phyloP scores from a whole-genome alignment of 2,329 filamentous ascomycete genomes.

The Lachnellula suecica region DNA sequence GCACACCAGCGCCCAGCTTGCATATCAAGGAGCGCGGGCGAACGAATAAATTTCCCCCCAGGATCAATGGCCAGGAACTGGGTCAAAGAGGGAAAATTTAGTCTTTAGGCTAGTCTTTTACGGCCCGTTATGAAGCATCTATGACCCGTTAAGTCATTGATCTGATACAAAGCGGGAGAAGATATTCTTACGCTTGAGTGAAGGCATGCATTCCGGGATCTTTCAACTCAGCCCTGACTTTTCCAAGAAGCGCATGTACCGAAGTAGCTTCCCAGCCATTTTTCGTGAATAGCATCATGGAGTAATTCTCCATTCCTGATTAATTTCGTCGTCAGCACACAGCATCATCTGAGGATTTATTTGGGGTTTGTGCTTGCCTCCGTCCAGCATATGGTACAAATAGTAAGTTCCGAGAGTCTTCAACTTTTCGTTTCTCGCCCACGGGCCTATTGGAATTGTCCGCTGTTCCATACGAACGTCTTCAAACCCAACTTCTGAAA shows the following conservation, averaged over 20 bases:
- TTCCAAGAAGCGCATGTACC: slow-evolving; percentile 18
- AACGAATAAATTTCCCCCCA: too few relatives aligned
- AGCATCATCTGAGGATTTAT: not conserved
- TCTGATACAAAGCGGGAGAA: too few relatives aligned
- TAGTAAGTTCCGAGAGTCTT: slow-evolving; percentile 31
- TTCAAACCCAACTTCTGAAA: slow-evolving; percentile 39
- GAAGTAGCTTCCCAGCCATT: slow-evolving; percentile 19
- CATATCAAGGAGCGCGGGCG: too few relatives aligned
- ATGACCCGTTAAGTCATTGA: too few relatives aligned
- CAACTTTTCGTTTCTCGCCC: slow-evolving; percentile 31
- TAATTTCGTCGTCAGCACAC: not conserved
- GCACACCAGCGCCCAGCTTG: too few relatives aligned
- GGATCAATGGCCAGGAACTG: too few relatives aligned
- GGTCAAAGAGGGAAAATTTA: too few relatives aligned
- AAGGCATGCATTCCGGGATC: slow-evolving; percentile 21
- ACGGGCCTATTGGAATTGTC: slow-evolving; percentile 27
- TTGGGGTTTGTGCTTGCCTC: not conserved
- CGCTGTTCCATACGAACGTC: slow-evolving; percentile 32
- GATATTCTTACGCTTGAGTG: slow-evolving; percentile 16
- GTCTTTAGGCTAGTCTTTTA: too few relatives aligned
- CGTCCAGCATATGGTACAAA: slow-evolving; percentile 20
- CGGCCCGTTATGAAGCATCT: too few relatives aligned
- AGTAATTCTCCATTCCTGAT: slow-evolving; percentile 21
- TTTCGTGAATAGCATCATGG: slow-evolving; percentile 19
- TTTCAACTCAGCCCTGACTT: slow-evolving; percentile 18